Evolutionary conservation across 1,139 yeast species (phyloP), one percentile per base, ranked within the genome.

Genomic region (Magnusiomyces paraingens): DNA sequence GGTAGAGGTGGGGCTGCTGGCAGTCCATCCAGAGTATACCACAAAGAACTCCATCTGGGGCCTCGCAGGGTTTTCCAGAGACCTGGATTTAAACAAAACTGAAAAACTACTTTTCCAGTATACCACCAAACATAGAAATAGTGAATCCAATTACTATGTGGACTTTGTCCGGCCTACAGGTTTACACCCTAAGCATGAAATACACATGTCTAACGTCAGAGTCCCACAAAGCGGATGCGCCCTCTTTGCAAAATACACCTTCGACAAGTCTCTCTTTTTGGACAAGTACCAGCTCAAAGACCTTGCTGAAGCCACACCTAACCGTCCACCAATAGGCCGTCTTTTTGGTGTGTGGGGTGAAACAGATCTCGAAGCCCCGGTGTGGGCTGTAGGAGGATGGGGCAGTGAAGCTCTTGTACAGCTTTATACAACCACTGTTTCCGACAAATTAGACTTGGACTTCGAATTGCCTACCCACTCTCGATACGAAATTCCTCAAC

Each of bases 401-500:
- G 83, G 83, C 52, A 75, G 75, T 42, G 75, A 73, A 53, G 69
- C 71, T 4, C 58, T 77, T 32, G 68, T 77, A 29, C 68, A 66
- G 49, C 61, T 77, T 17, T 60, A 61, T 35, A 61, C 70, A 20
- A 64, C 65, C 14, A 49, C 58, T 43, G 41, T 15, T 29, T 55
- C 43, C 46, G 49, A 57, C 35, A 52, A 47, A 11, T 56, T 53
- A 26, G 36, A 66, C 3, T 52, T 70, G 15, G 63, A 64, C 56
- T 67, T 69, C 55, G 73, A 68, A 18, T 64, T 80, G 8, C 75
- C 75, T 6, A 64, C 77, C 59, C 83, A 80, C 61, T 73, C 80
- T 32, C 70, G 84, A 48, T 80, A 80, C 59, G 71, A 73, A 15
- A 60, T 60, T 29, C 82, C 82, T 1, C 61, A 57, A 3, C 46